phyloP scores from a whole-genome alignment of 2,329 filamentous ascomycete genomes.

The Aureobasidium sp. region DNA sequence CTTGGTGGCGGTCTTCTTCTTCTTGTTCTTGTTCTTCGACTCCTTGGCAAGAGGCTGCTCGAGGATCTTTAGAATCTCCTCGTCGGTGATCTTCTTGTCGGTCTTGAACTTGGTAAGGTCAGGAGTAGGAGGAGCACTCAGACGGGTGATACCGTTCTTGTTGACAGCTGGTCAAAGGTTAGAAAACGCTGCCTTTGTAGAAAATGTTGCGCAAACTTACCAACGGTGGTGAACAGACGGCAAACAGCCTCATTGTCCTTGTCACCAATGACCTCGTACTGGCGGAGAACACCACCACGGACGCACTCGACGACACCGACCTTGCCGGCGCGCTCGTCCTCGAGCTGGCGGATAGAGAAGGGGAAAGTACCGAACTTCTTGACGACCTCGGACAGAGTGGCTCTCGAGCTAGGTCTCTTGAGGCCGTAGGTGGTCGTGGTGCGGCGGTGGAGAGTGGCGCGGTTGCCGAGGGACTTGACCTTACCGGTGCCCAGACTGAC shows the following conservation, averaged over 20 bases:
- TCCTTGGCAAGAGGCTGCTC: slow-evolving; percentile 69
- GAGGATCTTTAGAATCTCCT: slow-evolving; percentile 90
- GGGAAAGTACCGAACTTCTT: slow-evolving; percentile 98
- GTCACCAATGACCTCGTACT: slow-evolving; percentile 93
- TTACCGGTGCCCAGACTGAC: slow-evolving; percentile 87
- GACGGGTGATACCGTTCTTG: slow-evolving; percentile 89
- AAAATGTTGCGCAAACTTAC: slow-evolving; percentile 48
- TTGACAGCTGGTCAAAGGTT: slow-evolving; percentile 61
- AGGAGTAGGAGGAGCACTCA: slow-evolving; percentile 66
- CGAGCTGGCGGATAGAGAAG: slow-evolving; percentile 93
- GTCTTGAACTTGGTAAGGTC: slow-evolving; percentile 80
- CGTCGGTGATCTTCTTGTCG: slow-evolving; percentile 96
- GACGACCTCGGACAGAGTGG: slow-evolving; percentile 86
- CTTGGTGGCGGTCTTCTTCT: slow-evolving; percentile 67
- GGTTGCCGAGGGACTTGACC: slow-evolving; percentile 82
- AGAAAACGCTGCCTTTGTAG: background rate
- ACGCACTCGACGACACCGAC: slow-evolving; percentile 96
- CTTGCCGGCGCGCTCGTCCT: slow-evolving; percentile 92
- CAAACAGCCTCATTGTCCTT: slow-evolving; percentile 81
- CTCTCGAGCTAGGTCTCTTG: slow-evolving; percentile 88
- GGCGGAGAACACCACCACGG: slow-evolving; percentile 80
- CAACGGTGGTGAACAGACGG: slow-evolving; percentile 81
- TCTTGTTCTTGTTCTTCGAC: slow-evolving; percentile 65
- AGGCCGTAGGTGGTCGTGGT: slow-evolving; percentile 86
- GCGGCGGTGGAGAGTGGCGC: slow-evolving; percentile 85